Conservation (phyloP, 2,329 filamentous ascomycete genomes). For the Penicillium sp. region DNA sequence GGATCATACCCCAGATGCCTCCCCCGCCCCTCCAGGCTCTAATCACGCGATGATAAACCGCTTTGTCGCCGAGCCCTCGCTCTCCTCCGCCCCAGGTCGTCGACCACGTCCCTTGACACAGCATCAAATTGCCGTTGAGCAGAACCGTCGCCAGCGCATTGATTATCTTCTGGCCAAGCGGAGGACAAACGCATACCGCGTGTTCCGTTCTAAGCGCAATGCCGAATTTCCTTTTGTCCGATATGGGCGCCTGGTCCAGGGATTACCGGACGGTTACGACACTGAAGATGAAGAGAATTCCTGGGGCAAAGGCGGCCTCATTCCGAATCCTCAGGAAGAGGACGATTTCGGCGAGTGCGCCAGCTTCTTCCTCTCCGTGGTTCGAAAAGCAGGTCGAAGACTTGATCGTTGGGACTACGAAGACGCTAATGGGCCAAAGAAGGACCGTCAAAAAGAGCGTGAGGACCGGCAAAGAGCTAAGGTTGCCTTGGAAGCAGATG, state of each 20-base stretch:
- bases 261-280: slow-evolving; percentile 51
- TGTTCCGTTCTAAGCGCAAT: slow-evolving; percentile 43
- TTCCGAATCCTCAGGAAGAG: slow-evolving; percentile 46
- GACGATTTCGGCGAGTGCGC: slow-evolving; percentile 55
- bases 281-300: slow-evolving; percentile 50
- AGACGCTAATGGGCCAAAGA: slow-evolving; percentile 42
- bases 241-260: slow-evolving; percentile 47
- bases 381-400: slow-evolving; percentile 48
- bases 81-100: slow-evolving; percentile 37
- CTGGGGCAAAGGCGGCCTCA: slow-evolving; percentile 49
- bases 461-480: slow-evolving; percentile 43
- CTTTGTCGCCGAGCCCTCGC: slow-evolving; percentile 41
- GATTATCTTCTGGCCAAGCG: slow-evolving; percentile 52
- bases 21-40: slow-evolving; percentile 49
- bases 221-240: slow-evolving; percentile 45
- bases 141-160: slow-evolving; percentile 53
- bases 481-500: slow-evolving; percentile 26
- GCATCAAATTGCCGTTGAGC: slow-evolving; percentile 55
- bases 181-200: slow-evolving; percentile 42
- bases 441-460: slow-evolving; percentile 41
- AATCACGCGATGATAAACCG: slow-evolving; percentile 48
- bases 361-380: slow-evolving; percentile 48
- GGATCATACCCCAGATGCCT: slow-evolving; percentile 48
- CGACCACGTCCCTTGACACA: slow-evolving; percentile 54
- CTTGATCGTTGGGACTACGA: slow-evolving; percentile 53